A percentile compares a stretch with the other conserved stretches of the same genome.
phyloP scores from a whole-genome alignment of 208 protist genomes.

The Trypanosoma vivax region DNA sequence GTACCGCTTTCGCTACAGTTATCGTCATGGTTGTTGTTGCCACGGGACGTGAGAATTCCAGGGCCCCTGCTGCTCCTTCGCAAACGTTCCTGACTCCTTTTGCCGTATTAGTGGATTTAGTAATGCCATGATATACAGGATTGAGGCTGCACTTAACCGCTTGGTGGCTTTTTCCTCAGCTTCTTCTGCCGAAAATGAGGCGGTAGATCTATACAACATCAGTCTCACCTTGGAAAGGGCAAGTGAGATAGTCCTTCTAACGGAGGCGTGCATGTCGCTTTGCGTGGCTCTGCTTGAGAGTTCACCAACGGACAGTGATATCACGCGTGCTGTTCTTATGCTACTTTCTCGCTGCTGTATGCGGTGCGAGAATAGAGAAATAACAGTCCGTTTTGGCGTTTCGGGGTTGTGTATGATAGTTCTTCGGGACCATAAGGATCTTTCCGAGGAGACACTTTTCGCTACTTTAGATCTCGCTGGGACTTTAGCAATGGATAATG shows the following conservation, averaged over 20 bases:
- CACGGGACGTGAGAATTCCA: too few species aligned
- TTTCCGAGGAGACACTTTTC: slow-evolving; percentile 51
- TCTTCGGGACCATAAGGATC: slow-evolving; percentile 32
- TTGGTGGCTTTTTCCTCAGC: slow-evolving; percentile 29
- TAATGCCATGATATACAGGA: slow-evolving; percentile 13
- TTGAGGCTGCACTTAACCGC: slow-evolving; percentile 32
- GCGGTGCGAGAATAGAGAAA: slow-evolving; percentile 47
- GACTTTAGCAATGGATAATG: slow-evolving; percentile 54
- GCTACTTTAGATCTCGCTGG: slow-evolving; percentile 66
- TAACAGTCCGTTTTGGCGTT: slow-evolving; percentile 48
- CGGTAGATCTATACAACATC: slow-evolving; percentile 32
- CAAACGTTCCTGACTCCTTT: too few species aligned
- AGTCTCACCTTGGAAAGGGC: slow-evolving; percentile 19
- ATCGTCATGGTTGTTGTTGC: too few species aligned
- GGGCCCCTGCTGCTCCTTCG: too few species aligned
- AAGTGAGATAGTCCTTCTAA: slow-evolving; percentile 30
- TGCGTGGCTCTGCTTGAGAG: slow-evolving; percentile 54
- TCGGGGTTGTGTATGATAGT: slow-evolving; percentile 51
- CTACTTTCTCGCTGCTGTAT: slow-evolving; percentile 61
- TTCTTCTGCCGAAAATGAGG: slow-evolving; percentile 1
- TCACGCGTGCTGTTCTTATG: slow-evolving; percentile 28
- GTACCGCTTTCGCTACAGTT: too few species aligned
- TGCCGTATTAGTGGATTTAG: neutral
- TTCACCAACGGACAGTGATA: slow-evolving; percentile 14
- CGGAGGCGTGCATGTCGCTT: slow-evolving; percentile 37